A percentile compares a stretch with the other conserved stretches of the same genome.
These are phyloP conservation scores for Thielaviopsis musarum DNA, from an alignment of 2,329 filamentous ascomycete species.

Conservation along the genomic window DNA sequence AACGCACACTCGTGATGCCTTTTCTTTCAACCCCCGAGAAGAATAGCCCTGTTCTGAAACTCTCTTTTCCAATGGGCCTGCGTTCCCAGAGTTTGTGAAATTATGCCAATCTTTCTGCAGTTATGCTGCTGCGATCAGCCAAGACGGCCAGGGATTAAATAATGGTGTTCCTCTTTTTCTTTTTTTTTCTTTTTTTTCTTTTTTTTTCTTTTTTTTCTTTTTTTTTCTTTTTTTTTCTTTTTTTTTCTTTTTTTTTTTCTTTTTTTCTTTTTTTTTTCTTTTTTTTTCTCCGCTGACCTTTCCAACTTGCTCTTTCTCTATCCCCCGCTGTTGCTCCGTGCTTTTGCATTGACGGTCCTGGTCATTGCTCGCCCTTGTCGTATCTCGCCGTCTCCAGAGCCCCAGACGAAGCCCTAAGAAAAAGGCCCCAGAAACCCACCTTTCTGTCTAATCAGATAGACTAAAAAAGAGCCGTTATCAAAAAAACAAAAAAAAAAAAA, in stretches of 20 bases:
- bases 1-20: not conserved
- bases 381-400: slow-evolving; percentile 1
- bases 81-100: not conserved
- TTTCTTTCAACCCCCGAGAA: not conserved
- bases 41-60: not conserved
- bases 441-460: too few species aligned
- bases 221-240: too few species aligned
- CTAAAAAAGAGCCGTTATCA: not conserved
- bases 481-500: too few species aligned
- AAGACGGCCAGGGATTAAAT: not conserved
- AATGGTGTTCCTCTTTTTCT: not conserved
- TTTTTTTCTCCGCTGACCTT: not conserved
- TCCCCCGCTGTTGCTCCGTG: not conserved
- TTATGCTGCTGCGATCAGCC: slow-evolving; percentile 1
- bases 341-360: slow-evolving; percentile 2
- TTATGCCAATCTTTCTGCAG: slow-evolving; percentile 7
- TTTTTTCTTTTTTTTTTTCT: too few species aligned
- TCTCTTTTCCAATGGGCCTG: not conserved
- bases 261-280: too few species aligned
- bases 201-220: too few species aligned
- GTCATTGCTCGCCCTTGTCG: not conserved
- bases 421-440: not conserved
- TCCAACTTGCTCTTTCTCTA: not conserved
- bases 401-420: not conserved
- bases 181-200: too few species aligned